A percentile compares a stretch with the other conserved stretches of the same genome.
phyloP scores from a whole-genome alignment of 345 rosid genomes.

The Bruguiera gymnorhiza region DNA sequence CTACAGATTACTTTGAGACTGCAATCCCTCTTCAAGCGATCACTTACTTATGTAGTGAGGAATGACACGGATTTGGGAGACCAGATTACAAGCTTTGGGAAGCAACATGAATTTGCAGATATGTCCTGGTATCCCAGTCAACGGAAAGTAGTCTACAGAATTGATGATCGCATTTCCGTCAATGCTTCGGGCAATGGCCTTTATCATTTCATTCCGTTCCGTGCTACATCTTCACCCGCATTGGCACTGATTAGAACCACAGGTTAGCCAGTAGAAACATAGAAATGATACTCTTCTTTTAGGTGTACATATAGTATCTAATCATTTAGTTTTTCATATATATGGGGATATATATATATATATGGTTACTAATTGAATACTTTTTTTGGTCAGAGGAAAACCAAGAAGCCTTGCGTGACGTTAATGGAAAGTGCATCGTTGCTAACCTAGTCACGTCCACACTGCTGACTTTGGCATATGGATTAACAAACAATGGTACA shows the following conservation, averaged over 20 bases:
- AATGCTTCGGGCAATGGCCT: slow-evolving; percentile 51
- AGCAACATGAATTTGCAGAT: slow-evolving; percentile 67
- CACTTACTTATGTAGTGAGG: slow-evolving; percentile 39
- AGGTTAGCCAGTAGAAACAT: slow-evolving; percentile 27
- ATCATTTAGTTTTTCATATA: no score
- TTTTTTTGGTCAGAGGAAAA: slow-evolving; percentile 18
- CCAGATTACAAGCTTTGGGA: slow-evolving; percentile 42
- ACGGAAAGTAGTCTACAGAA: slow-evolving; percentile 49
- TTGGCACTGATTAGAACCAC: slow-evolving; percentile 38
- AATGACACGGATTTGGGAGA: slow-evolving; percentile 50
- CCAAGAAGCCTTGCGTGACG: slow-evolving; percentile 12
- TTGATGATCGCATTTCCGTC: slow-evolving; percentile 50
- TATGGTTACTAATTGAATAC: background rate
- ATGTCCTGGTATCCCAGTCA: slow-evolving; percentile 68
- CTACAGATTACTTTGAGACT: slow-evolving; percentile 54
- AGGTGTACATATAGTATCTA: no score
- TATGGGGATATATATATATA: background rate
- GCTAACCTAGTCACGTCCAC: slow-evolving; percentile 5
- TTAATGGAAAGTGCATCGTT: slow-evolving; percentile 11
- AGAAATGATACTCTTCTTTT: no score
- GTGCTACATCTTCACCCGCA: slow-evolving; percentile 34
- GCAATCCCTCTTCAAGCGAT: slow-evolving; percentile 66
- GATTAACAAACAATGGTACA: slow-evolving; percentile 28
- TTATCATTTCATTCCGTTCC: slow-evolving; percentile 51
- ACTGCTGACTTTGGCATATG: slow-evolving; percentile 10